Evolutionary conservation across 441 rosid species (phyloP), one percentile per base, ranked within the genome.

Genomic region (Rhodomyrtus psidioides): DNA sequence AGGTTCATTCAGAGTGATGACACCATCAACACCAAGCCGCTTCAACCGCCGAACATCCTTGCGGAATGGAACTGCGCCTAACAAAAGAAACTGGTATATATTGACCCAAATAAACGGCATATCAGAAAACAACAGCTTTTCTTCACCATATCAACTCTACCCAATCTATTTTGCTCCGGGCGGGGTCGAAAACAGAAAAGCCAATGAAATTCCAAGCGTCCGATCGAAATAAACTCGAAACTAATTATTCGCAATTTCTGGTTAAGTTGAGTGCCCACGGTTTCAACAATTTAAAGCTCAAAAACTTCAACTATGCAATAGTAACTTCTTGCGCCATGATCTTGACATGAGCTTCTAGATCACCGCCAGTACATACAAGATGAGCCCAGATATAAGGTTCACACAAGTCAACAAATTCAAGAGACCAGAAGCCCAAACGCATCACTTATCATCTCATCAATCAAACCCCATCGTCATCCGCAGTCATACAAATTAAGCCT

Each of bases 41-140:
- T 96, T 95, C 90, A 96, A 88, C 53, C 93, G 87, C 0, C 90
- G 95, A 85, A 96, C 98, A 85, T 96, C 98, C 84, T 91, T 93
- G 21, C 94, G 94, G 82, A 96, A 96, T 53, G 98, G 98, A 86
- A 96, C 97, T n/a, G 98, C 98, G 26, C 97, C 98, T 81, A 96
- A 91, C 85, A 95, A 86, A 83, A 95, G 89, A 91, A 89, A 91
- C 98, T 95, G 92, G 79, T 70, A 9, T 39, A 70, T 39, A 9
- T 12, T 4, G n/a, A 70, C 79, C 79, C 49, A 9, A 21, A 39
- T 39, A 70, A 70, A 70, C 12, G 21, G 79, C 49, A 42, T 24
- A 10, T 70, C 79, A 70, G 16, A 39, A 39, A 39, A 39, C 21
- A 21, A 39, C 79, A 39, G 79, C 51, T 70, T 70, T 70, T 70